Base-by-base conservation (phyloP, 208 protist species). In the Acanthamoeba lenticulata region DNA sequence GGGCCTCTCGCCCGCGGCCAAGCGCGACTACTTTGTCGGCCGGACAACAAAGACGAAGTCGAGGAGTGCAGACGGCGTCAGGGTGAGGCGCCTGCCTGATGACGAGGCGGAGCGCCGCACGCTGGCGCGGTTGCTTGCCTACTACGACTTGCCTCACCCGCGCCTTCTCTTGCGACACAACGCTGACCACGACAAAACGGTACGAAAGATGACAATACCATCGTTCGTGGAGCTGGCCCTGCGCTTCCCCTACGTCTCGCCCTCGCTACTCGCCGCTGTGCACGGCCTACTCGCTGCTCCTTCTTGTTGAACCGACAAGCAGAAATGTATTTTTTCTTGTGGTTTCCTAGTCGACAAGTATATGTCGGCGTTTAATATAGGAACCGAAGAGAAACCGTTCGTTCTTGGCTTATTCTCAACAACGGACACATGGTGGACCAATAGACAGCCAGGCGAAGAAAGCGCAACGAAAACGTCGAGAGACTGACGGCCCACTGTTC, bases 381-480 rank as follows among this genome's bases (percentile, higher is more conserved):
- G n/a, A n/a, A n/a, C n/a, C n/a, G n/a, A n/a, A n/a, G n/a, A n/a
- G n/a, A n/a, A n/a, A n/a, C n/a, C n/a, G n/a, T n/a, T n/a, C n/a
- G n/a, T n/a, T n/a, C n/a, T n/a, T n/a, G n/a, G n/a, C n/a, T n/a
- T n/a, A n/a, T n/a, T n/a, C n/a, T n/a, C n/a, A n/a, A n/a, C n/a
- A n/a, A n/a, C n/a, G n/a, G n/a, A n/a, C n/a, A n/a, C n/a, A n/a
- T n/a, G 45, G 45, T 36, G 19, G 24, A 45, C 69, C 69, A 79
- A 79, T 79, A 21, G 19, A 0, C n/a, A 19, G 69, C 3, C 6
- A n/a, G 4, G 36, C 15, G 5, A 11, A 79, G 69, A 79, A 79
- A 79, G 36, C 69, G 69, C 69, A 79, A 21, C n/a, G 69, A 79
- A 79, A 79, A 79, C 69, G 69, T 79, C 69, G 32, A 45, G 38